Percentiles rank a stretch among this genome's conserved stretches.
These are phyloP conservation scores for Citrus hindsii DNA, from an alignment of 345 rosid genomes.

Conservation along the genomic window DNA sequence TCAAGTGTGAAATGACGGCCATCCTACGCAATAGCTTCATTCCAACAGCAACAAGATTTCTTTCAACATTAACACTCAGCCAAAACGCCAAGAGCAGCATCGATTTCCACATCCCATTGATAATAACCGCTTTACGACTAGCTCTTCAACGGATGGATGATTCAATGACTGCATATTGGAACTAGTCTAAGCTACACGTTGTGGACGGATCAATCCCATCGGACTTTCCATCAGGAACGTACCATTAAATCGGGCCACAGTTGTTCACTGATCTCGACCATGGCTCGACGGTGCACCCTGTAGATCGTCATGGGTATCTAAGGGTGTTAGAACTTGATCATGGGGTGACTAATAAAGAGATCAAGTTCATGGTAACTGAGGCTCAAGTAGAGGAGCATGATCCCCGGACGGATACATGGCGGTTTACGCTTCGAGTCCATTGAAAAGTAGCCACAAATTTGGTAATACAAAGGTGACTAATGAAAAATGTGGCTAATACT, in stretches of 20 bases:
- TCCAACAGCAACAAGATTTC: constrained; percentile 28
- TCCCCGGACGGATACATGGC: constrained; percentile 55
- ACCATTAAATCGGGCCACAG: constrained; percentile 79
- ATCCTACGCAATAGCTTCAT: constrained; percentile 18
- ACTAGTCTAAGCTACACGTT: constrained; percentile 18
- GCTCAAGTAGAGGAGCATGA: no score
- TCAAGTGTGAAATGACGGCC: constrained; percentile 29
- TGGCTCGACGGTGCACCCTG: constrained; percentile 88
- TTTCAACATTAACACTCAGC: constrained; percentile 20
- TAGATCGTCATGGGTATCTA: constrained; percentile 87
- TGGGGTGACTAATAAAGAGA: constrained; percentile 21
- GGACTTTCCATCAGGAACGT: constrained; percentile 77
- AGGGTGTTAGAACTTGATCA: constrained; percentile 54
- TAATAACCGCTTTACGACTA: constrained; percentile 14
- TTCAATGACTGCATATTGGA: constrained; percentile 23
- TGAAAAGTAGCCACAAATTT: no score
- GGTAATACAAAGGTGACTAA: no score
- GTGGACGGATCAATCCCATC: constrained; percentile 61
- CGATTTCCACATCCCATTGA: constrained; percentile 41
- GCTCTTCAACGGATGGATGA: constrained; percentile 56
- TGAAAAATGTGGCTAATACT: no score
- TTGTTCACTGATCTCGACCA: constrained; percentile 66
- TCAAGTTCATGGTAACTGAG: no score
- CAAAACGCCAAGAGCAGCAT: constrained; percentile 38
- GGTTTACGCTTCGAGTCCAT: constrained; percentile 67